Base-by-base conservation (phyloP, 2,329 filamentous ascomycete species). In the Pleomassaria siparia region DNA sequence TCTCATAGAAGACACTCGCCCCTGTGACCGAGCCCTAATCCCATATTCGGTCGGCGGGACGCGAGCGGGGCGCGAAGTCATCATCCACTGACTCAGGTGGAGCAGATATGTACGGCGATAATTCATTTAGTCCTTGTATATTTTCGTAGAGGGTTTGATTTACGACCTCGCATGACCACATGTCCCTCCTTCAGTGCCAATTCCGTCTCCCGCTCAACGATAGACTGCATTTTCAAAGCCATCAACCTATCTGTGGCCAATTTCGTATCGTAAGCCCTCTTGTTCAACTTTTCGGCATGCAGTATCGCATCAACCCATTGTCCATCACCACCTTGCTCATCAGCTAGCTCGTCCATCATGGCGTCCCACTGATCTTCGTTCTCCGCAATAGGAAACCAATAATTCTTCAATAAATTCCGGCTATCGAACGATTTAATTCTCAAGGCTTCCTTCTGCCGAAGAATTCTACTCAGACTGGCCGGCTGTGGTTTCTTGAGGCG, bases 401-500 rank as follows among this genome's bases (percentile, higher is more conserved):
- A 71, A 3, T 77, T 74, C 9, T 70, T 60, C 18, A 82, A 56
- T 6, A 69, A 58, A 8, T 74, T 51, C 1, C 75, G 58, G 13
- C 60, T 60, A 39, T 71, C 49, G 11, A 79, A 65, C 13, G 76
- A 70, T 36, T 64, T 63, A 35, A 75, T 68, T n/a, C 77, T 77
- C 30, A 70, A 63, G 3, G 62, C 50, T 15, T 79, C 66, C 58
- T 81, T 82, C 41, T 80, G 72, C 9, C 75, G 72, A 2, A 91
- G 59, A 13, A 85, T 76, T 8, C 79, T 72, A n/a, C 76, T 80
- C 16, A 91, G 68, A n/a, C 70, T 69, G 0, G 64, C 62, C 2
- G 85, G 79, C 65, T 91, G 85, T 4, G 84, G 84, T 65, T 87
- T 88, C 52, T 74, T 77, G 36, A 86, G 69, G 28, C 88, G 82